phyloP scores from a whole-genome alignment of 441 rosid genomes.

The Populus hybrid region DNA sequence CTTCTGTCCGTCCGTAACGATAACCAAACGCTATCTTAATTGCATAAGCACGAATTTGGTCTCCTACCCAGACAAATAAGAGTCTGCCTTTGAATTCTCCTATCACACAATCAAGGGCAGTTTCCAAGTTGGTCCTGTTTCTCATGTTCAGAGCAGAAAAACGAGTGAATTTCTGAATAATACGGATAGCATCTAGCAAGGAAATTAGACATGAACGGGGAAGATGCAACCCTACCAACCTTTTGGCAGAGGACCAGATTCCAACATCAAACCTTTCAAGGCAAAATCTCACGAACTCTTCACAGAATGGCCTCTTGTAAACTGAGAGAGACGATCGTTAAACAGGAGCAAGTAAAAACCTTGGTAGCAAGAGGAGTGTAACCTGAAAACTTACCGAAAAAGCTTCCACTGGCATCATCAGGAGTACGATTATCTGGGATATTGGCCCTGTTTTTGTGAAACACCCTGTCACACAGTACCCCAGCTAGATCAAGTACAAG shows the following conservation, averaged over 20 bases:
- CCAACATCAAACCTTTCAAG: constrained; percentile 45
- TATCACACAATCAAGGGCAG: constrained; percentile 23
- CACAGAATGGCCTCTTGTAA: constrained; percentile 41
- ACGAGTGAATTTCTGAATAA: not conserved
- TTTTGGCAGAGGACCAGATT: constrained; percentile 46
- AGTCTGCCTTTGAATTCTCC: constrained; percentile 22
- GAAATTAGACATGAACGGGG: no score
- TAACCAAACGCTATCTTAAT: no score
- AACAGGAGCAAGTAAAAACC: not conserved
- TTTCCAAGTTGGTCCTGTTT: constrained; percentile 25
- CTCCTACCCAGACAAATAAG: constrained; percentile 36
- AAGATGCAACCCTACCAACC: constrained; percentile 20
- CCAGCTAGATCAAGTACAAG: constrained; percentile 29
- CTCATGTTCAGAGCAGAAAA: not conserved
- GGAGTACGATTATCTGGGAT: constrained; percentile 13
- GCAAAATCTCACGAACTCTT: constrained; percentile 39
- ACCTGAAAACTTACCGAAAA: constrained; percentile 21
- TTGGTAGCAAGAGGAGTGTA: not conserved
- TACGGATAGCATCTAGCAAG: not conserved
- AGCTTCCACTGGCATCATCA: constrained; percentile 30
- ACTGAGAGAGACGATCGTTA: constrained; percentile 19
- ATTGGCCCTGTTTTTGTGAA: not conserved
- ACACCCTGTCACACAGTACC: constrained; percentile 27
- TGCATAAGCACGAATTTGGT: not conserved
- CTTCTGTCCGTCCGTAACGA: no score